Base-by-base conservation (phyloP, 768 basidiomycete genomes). In the Tubosaeta sp. region DNA sequence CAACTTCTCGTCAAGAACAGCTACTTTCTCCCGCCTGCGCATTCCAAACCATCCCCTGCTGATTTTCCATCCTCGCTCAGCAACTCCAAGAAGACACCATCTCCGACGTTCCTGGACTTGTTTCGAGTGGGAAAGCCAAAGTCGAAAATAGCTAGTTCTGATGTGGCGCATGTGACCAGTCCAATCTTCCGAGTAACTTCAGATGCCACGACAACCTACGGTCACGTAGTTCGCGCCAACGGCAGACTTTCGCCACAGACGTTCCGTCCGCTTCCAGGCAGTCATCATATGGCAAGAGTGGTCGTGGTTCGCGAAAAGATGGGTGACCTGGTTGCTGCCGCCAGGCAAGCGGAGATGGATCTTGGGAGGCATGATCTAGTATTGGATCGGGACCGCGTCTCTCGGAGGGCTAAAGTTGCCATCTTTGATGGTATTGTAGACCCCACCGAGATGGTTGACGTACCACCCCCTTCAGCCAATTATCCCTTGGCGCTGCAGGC, bases 21-120 rank as follows among this genome's bases (percentile, higher is more conserved):
- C 63, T 93, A 93, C 65, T 93, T 89, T 63, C 82, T 93, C 34
- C 91, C 91, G 4, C 91, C 91, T 10, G 90, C 91, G 0, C 91
- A 93, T 62, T 78, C 83, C 38, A 93, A 93, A 63, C 91, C 91
- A 2, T 81, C 80, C 10, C 79, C 83, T 3, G 75, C 84, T 26
- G 82, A 86, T 47, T 80, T 91, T 53, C 77, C 80, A 16, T 67
- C 74, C 2, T 65, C 62, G 4, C 33, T 43, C 43, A 52, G 53
- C 41, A 56, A 55, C 55, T 53, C 72, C 29, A 72, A 75, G 52
- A 87, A 82, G 66, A 75, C 74, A 44, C 61, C 74, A 2, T 57
- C 71, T 65, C 80, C 67, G 57, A 65, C 68, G 19, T 88, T 91
- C 65, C 70, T 90, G 48, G 84, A 90, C 63, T 64, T 88, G 46